phyloP scores from a whole-genome alignment of 192 early-diverging fungal genomes.

The Ramicandelaber brevisporus region DNA sequence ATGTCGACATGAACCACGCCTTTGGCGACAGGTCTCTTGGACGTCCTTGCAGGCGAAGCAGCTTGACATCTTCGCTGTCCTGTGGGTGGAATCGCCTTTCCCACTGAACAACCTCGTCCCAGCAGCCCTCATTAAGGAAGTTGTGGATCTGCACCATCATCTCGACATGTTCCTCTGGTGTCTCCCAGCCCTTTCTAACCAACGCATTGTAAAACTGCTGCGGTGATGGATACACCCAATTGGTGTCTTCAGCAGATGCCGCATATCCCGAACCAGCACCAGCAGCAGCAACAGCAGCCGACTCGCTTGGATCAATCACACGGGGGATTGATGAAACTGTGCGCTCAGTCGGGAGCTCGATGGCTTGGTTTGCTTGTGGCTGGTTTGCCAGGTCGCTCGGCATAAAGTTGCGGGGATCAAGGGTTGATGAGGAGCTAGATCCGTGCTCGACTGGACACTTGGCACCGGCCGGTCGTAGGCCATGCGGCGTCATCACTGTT shows the following conservation, averaged over 20 bases:
- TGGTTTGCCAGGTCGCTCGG: conserved; percentile 41
- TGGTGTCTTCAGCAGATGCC: conserved; percentile 7
- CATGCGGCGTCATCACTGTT: conserved; percentile 3
- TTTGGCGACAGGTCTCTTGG: conserved; percentile 54
- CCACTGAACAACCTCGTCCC: conserved; percentile 89
- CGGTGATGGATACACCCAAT: conserved; percentile 76
- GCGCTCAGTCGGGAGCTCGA: conserved; percentile 51
- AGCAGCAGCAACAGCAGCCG: not conserved
- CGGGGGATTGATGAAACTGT: conserved; percentile 62
- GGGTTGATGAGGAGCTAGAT: conserved; percentile 1
- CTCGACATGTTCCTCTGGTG: conserved; percentile 56
- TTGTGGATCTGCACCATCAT: conserved; percentile 97
- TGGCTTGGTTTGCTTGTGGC: conserved; percentile 33
- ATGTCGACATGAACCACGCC: conserved; percentile 20
- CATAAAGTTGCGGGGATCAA: conserved; percentile 88
- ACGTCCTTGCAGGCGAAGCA: conserved; percentile 63
- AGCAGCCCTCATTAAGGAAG: conserved; percentile 86
- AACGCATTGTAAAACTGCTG: conserved; percentile 80
- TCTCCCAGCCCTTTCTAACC: conserved; percentile 61
- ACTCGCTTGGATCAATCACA: conserved; percentile 6
- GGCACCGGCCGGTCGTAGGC: not conserved
- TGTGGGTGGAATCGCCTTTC: conserved; percentile 21
- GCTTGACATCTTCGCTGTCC: conserved; percentile 32
- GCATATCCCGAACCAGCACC: too few species aligned
- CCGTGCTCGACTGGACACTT: conserved; percentile 3